Conservation (phyloP, 2,329 filamentous ascomycete species). For the Mycosphaerella arachidis region DNA sequence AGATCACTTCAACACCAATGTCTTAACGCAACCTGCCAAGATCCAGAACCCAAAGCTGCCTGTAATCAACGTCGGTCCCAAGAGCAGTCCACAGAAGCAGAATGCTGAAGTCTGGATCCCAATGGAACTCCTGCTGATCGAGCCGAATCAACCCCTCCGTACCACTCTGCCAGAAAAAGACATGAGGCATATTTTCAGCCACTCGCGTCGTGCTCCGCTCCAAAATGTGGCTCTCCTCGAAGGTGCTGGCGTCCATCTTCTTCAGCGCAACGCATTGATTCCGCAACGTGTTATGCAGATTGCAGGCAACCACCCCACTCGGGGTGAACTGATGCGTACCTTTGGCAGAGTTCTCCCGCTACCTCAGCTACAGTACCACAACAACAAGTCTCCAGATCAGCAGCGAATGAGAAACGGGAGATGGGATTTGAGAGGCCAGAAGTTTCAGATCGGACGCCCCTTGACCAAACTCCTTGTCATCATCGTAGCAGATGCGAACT, state of each 20-base stretch:
- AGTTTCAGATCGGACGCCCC: neutral
- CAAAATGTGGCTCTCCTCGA: neutral
- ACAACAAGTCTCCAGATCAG: no score
- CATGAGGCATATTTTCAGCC: constrained; percentile 3
- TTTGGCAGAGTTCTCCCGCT: neutral
- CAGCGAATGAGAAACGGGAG: neutral
- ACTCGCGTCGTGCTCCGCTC: neutral
- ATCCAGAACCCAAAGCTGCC: constrained; percentile 3
- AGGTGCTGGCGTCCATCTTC: neutral
- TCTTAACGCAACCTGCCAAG: neutral
- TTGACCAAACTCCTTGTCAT: neutral
- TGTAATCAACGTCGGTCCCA: constrained; percentile 2
- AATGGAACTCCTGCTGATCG: constrained; percentile 7
- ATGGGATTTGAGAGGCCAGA: constrained; percentile 1
- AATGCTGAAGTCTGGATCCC: constrained; percentile 3
- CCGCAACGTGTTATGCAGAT: neutral
- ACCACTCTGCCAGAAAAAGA: constrained; percentile 1
- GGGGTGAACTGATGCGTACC: no score
- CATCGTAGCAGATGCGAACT: no score
- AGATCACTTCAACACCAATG: constrained; percentile 9
- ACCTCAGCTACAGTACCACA: no score
- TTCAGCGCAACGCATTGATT: neutral
- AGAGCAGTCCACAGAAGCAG: neutral
- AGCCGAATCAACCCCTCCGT: constrained; percentile 3
- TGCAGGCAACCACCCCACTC: no score